Base-by-base conservation (phyloP, 495 filamentous ascomycete species). In the Neurospora sp. region DNA sequence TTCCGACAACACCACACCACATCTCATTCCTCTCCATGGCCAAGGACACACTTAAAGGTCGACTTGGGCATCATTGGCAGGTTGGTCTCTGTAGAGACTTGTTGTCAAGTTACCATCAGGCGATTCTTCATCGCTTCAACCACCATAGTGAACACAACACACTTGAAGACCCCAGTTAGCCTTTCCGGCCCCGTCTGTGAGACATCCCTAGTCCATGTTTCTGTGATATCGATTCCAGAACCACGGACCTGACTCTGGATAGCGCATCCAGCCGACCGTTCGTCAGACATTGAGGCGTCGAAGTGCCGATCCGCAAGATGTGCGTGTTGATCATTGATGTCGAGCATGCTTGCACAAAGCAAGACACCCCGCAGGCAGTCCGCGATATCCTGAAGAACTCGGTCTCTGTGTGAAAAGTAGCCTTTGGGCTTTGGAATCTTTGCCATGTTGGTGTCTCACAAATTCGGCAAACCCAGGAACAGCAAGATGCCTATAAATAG, bases 31-130 rank as follows among this genome's bases (percentile, higher is more conserved):
- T 48, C 70, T 77, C 72, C 75, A 46, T 71, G 76, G 70, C 86
- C 81, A 77, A 90, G 77, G 72, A 91, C 81, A 76, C 87, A 81
- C 75, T 85, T 81, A 62, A 89, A 85, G 9, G 90, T 86, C 66
- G 87, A 85, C 79, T 89, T 92, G 4, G 93, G 92, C 89, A 31
- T 27, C 11, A 59, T 59, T 59, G 23, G 23, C 44, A 48, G n/a
- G 8, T 48, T 20, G 1, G n/a, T 18, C 18, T 44, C 18, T 48
- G n/a, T 23, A 5, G 10, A 54, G 20, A 12, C 20, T 62, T 35
- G 23, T 4, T 35, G 54, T 14, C 54, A 62, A 62, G 54, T 35
- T 16, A 62, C 27, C 54, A 62, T 62, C 54, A 35, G 23, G 27
- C 54, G 54, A 62, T 35, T 18, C 27, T 66, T 66, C 14, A 66